Conservation (phyloP, 176 grass and related monocot species). For the Aegilops speltoides region DNA sequence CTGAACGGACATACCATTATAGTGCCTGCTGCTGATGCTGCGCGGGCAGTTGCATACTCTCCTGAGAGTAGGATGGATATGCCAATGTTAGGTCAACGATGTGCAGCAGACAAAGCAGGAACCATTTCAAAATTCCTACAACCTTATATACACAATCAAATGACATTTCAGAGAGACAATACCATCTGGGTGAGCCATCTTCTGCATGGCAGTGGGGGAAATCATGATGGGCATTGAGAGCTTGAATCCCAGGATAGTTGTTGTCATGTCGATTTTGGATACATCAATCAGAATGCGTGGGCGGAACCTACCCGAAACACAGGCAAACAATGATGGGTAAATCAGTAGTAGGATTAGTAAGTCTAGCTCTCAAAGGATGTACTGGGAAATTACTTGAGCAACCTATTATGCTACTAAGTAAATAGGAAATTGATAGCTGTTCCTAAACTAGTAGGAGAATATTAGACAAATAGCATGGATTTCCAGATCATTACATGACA, state of each 20-base stretch:
- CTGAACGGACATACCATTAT: conserved; percentile 67
- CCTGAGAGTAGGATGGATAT: conserved; percentile 50
- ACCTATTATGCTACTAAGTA: too few species aligned
- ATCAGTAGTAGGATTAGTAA: too few species aligned
- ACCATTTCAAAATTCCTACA: background rate
- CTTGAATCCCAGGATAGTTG: conserved; percentile 91
- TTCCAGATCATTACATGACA: background rate
- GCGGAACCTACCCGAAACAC: conserved; percentile 62
- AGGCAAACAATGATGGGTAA: conserved; percentile 8
- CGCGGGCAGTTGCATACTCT: conserved; percentile 84
- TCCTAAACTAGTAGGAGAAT: background rate
- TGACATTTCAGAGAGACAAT: background rate
- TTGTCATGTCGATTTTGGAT: conserved; percentile 81
- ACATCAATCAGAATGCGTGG: conserved; percentile 97
- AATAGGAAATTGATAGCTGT: background rate
- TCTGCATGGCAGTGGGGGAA: conserved; percentile 88
- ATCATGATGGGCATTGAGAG: conserved; percentile 99
- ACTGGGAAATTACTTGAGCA: too few species aligned
- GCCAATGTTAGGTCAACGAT: background rate
- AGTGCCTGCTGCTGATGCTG: conserved; percentile 77
- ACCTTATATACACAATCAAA: background rate
- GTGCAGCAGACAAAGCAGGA: background rate
- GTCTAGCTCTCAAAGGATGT: too few species aligned
- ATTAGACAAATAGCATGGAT: background rate
- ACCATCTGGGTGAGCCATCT: conserved; percentile 99